Evolutionary conservation across 768 basidiomycete species (phyloP).

Genomic region (Lactarius trivialis): DNA sequence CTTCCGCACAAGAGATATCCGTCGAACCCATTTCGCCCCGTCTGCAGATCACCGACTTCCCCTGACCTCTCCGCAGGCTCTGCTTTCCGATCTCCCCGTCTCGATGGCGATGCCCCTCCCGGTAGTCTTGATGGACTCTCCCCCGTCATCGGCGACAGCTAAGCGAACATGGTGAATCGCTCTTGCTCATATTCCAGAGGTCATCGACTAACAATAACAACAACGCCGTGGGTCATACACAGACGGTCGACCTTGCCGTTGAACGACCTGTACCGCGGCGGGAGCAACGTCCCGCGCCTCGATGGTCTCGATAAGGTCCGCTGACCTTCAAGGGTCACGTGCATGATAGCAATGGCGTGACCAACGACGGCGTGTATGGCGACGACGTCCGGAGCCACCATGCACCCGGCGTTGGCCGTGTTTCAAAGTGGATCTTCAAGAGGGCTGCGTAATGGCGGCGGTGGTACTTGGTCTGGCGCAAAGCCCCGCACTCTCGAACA

Average conservation of each 20-base stretch:
- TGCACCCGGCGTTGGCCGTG: slow-evolving; percentile 20
- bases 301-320: slow-evolving; percentile 84
- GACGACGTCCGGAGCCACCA: slow-evolving; percentile 43
- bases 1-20: too few relatives aligned
- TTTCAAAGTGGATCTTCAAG: slow-evolving; percentile 23
- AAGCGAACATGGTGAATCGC: slow-evolving; percentile 96
- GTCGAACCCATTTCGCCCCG: slow-evolving; percentile 26
- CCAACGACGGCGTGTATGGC: slow-evolving; percentile 39
- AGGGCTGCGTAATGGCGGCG: slow-evolving; percentile 42
- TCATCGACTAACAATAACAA: slow-evolving; percentile 31
- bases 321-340: slow-evolving; percentile 41
- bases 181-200: slow-evolving; percentile 41
- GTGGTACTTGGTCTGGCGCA: slow-evolving; percentile 45
- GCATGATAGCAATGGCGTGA: slow-evolving; percentile 20
- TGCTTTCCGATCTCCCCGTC: too few relatives aligned
- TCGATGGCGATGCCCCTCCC: too few relatives aligned
- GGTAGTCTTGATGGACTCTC: slow-evolving; percentile 34
- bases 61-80: too few relatives aligned
- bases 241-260: slow-evolving; percentile 57
- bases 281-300: slow-evolving; percentile 79
- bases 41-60: too few relatives aligned
- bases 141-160: slow-evolving; percentile 70
- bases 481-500: slow-evolving; percentile 60
- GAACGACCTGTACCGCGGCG: slow-evolving; percentile 54
- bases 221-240: slow-evolving; percentile 20